A percentile compares a stretch with the other conserved stretches of the same genome.
phyloP scores from a whole-genome alignment of 2,329 filamentous ascomycete genomes.

The Diaporthe sp. region DNA sequence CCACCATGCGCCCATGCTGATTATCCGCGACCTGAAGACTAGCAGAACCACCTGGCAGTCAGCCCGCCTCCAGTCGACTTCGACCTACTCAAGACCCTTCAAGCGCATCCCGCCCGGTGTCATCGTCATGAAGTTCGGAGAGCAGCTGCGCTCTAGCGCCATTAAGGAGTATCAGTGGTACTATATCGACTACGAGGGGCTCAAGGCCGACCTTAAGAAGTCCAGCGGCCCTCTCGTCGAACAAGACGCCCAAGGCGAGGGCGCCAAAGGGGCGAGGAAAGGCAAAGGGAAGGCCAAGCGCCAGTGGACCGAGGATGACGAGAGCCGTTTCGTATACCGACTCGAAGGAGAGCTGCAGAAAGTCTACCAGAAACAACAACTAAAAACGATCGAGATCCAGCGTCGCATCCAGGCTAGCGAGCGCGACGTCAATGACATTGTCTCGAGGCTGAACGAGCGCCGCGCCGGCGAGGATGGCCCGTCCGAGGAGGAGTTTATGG shows the following conservation, averaged over 20 bases:
- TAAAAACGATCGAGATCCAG: constrained; percentile 96
- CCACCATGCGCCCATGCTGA: constrained; percentile 55
- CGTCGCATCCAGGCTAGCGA: constrained; percentile 89
- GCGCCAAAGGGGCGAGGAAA: constrained; percentile 45
- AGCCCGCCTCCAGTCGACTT: constrained; percentile 40
- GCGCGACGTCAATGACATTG: constrained; percentile 88
- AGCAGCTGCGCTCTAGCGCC: constrained; percentile 94
- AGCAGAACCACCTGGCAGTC: constrained; percentile 54
- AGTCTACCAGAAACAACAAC: constrained; percentile 96
- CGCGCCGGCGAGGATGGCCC: constrained; percentile 69
- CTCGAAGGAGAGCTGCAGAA: constrained; percentile 96
- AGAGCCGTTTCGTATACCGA: constrained; percentile 85
- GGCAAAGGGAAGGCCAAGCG: constrained; percentile 60
- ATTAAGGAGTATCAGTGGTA: constrained; percentile 98
- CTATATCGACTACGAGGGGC: constrained; percentile 96
- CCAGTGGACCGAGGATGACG: constrained; percentile 91
- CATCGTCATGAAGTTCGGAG: constrained; percentile 86
- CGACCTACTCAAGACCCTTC: constrained; percentile 46
- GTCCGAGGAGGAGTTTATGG: constrained; percentile 91
- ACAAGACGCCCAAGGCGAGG: constrained; percentile 52
- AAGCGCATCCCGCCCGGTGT: constrained; percentile 55
- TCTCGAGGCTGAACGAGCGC: constrained; percentile 76
- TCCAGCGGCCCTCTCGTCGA: constrained; percentile 62
- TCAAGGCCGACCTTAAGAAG: constrained; percentile 88
- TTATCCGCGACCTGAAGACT: constrained; percentile 61